These are phyloP conservation scores for Urostyla sp. DNA, from an alignment of 73 alveolate genomes.

Conservation along the genomic window DNA sequence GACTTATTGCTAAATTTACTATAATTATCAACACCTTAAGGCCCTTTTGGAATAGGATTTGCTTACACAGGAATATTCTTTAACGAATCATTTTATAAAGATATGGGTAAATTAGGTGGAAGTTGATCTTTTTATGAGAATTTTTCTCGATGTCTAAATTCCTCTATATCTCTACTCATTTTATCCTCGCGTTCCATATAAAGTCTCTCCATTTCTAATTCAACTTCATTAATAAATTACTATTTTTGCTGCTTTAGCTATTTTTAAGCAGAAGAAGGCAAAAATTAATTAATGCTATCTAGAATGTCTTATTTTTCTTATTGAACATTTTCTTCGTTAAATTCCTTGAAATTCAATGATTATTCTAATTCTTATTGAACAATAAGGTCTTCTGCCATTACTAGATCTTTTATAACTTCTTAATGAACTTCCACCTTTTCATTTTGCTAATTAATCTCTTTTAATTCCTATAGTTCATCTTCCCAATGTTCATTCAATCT, in stretches of 20 bases:
- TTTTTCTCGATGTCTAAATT: constrained; percentile 9
- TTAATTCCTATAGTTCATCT: constrained; percentile 29
- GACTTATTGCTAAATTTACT: constrained; percentile 9
- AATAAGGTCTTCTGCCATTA: not conserved
- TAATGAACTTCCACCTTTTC: not conserved
- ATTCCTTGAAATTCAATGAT: not conserved
- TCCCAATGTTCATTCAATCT: constrained; percentile 25
- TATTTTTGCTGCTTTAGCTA: constrained; percentile 15
- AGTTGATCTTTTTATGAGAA: constrained; percentile 29
- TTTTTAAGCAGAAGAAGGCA: no score
- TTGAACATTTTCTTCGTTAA: not conserved
- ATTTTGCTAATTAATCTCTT: not conserved
- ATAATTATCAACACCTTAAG: constrained; percentile 43
- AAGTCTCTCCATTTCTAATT: constrained; percentile 38
- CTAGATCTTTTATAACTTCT: not conserved
- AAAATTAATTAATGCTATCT: constrained; percentile 7
- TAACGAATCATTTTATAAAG: constrained; percentile 8
- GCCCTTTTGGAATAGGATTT: constrained; percentile 28
- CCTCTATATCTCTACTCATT: constrained; percentile 30
- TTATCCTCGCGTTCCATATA: constrained; percentile 42
- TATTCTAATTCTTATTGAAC: not conserved
- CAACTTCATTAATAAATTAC: constrained; percentile 37
- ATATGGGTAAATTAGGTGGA: constrained; percentile 23
- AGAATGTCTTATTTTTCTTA: not conserved
- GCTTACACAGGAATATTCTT: constrained; percentile 28